Conservation (phyloP, 805 yeast species). For the Wickerhamomyces tratensis region DNA sequence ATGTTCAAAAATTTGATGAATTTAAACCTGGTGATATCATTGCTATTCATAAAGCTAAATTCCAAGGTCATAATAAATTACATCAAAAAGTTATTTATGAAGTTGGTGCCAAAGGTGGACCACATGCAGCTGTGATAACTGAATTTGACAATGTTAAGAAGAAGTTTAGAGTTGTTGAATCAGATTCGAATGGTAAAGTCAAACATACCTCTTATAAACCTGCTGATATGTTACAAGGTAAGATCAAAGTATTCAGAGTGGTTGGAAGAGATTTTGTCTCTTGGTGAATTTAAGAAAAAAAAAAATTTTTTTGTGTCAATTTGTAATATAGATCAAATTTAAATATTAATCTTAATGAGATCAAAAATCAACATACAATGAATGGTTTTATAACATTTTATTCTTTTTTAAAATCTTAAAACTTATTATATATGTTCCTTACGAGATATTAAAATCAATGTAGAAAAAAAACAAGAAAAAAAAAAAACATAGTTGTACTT, state of each 20-base stretch:
- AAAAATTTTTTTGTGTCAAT: no score
- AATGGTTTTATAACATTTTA: no score
- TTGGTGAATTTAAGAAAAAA: constrained; percentile 36
- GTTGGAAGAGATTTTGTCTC: constrained; percentile 65
- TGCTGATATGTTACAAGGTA: constrained; percentile 69
- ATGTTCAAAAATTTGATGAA: constrained; percentile 45
- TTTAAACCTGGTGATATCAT: constrained; percentile 79
- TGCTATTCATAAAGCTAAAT: constrained; percentile 66
- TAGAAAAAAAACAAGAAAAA: no score
- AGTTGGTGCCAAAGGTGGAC: constrained; percentile 46
- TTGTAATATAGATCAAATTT: no score
- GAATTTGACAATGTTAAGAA: constrained; percentile 69
- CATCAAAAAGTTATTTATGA: constrained; percentile 47
- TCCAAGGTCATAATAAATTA: constrained; percentile 52
- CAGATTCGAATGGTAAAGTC: constrained; percentile 38
- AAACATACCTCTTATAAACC: constrained; percentile 56
- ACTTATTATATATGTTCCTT: no score
- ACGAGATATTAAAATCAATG: no score
- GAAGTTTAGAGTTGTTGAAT: constrained; percentile 61
- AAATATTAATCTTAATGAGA: no score
- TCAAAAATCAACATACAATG: no score
- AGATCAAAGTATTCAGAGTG: constrained; percentile 68
- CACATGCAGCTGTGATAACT: constrained; percentile 51
- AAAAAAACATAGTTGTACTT: no score
- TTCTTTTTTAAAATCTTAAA: no score